A percentile compares a stretch with the other conserved stretches of the same genome.
phyloP scores from a whole-genome alignment of 768 basidiomycete species.

The Russula earlei region DNA sequence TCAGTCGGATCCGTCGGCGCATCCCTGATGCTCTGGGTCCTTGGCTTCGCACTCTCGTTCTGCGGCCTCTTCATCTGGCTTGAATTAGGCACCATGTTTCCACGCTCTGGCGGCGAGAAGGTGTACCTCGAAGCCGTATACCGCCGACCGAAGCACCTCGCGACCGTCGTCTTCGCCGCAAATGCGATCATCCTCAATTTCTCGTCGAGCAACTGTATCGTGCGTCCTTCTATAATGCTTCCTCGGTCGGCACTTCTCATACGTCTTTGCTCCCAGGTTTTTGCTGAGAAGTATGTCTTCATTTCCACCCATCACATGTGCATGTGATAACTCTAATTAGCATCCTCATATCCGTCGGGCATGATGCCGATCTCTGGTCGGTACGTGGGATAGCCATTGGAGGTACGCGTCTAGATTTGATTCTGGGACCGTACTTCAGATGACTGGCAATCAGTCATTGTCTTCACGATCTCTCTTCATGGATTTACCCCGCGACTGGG shows the following conservation, averaged over 20 bases:
- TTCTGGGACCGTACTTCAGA: background rate
- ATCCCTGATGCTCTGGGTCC: constrained; percentile 54
- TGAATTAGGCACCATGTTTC: constrained; percentile 55
- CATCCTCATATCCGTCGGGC: constrained; percentile 39
- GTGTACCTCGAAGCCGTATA: constrained; percentile 53
- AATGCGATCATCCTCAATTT: constrained; percentile 39
- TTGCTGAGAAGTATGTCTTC: constrained; percentile 23
- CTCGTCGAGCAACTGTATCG: constrained; percentile 33
- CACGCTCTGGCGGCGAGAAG: constrained; percentile 53
- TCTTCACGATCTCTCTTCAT: constrained; percentile 42
- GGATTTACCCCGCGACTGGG: constrained; percentile 42
- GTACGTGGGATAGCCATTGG: constrained; percentile 51
- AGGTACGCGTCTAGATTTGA: constrained; percentile 26
- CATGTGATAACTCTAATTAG: constrained; percentile 23
- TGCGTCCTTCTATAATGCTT: background rate
- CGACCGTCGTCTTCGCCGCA: constrained; percentile 39
- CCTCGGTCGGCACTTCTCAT: background rate
- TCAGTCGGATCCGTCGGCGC: constrained; percentile 55
- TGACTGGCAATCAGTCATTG: constrained; percentile 33
- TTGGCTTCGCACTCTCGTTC: constrained; percentile 48
- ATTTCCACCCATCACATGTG: background rate
- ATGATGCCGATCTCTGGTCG: constrained; percentile 35
- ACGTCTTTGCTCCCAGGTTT: constrained; percentile 22
- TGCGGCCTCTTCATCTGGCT: constrained; percentile 57
- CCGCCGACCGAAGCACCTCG: constrained; percentile 36